Evolutionary conservation across 768 basidiomycete species (phyloP).

Genomic region (Rhizopogon salebrosus): DNA sequence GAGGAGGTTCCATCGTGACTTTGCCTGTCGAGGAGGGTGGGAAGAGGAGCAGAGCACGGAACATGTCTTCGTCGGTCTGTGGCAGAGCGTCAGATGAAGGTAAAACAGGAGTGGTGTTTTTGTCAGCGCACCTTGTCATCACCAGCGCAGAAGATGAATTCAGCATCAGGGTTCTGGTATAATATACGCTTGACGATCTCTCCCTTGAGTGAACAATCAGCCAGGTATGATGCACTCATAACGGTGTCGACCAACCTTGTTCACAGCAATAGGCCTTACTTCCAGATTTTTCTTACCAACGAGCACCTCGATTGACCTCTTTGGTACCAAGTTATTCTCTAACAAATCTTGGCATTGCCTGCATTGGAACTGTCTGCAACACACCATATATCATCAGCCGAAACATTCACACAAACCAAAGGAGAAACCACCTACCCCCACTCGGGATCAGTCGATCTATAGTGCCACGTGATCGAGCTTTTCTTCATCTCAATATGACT

Average conservation of each 20-base stretch:
- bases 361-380: constrained; percentile 78
- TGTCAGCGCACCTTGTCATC: constrained; percentile 78
- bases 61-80: constrained; percentile 99
- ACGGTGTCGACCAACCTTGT: constrained; percentile 53
- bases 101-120: neutral
- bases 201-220: constrained; percentile 39
- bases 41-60: constrained; percentile 79
- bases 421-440: constrained; percentile 67
- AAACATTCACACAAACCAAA: neutral
- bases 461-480: constrained; percentile 98
- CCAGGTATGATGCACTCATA: neutral
- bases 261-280: constrained; percentile 90
- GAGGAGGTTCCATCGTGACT: constrained; percentile 50
- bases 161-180: constrained; percentile 89
- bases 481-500: constrained; percentile 96
- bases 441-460: constrained; percentile 87
- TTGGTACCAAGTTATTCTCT: constrained; percentile 89
- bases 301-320: constrained; percentile 93
- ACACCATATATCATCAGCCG: constrained; percentile 1
- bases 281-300: constrained; percentile 99
- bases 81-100: neutral
- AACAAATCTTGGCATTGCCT: constrained; percentile 94
- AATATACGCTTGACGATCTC: constrained; percentile 95
- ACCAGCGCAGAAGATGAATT: constrained; percentile 96
- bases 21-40: constrained; percentile 29